Base-by-base conservation (phyloP, 257 asterid species). In the Plantago ovata region DNA sequence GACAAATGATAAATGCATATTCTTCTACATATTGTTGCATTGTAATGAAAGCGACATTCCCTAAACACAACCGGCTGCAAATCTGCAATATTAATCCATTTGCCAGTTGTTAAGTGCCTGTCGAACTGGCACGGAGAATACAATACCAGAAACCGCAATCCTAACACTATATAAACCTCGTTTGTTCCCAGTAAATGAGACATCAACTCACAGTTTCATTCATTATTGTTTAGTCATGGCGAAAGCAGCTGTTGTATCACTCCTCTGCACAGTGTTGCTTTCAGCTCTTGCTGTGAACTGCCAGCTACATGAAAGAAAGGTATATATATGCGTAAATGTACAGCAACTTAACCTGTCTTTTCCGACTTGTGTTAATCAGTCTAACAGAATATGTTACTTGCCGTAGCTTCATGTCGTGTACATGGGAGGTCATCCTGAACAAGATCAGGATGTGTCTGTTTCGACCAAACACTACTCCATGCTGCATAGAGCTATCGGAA, bases 321-420 rank as follows among this genome's bases (percentile, higher is more conserved):
- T 70, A 62, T 21, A 47, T 16, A 28, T 7, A 16, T 13, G 16
- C 9, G 4, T 18, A 22, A 51, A 6, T 24, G 12, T n/a, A 14
- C 18, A 23, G 13, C 13, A 11, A 18, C 14, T 13, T 15, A 3
- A 33, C 2, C n/a, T 9, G 9, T 38, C 9, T 9, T 38, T 38
- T 18, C 16, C 41, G 4, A 28, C 21, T 13, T 53, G 12, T 53
- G 58, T 6, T 54, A 33, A 14, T 21, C 10, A 28, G 33, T 20
- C 16, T 16, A 2, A 18, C 13, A 10, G 28, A 16, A 1, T 51
- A 13, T 38, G 4, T 8, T 28, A 28, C 36, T 28, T 28, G 36
- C 9, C 59, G 66, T 62, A 69, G 82, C 74, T 77, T 53, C 76
- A 72, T 20, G 64, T 72, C 23, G 82, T 76, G 44, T 76, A 76